Conservation (phyloP, 768 basidiomycete genomes). For the Lactifluus pinguis region DNA sequence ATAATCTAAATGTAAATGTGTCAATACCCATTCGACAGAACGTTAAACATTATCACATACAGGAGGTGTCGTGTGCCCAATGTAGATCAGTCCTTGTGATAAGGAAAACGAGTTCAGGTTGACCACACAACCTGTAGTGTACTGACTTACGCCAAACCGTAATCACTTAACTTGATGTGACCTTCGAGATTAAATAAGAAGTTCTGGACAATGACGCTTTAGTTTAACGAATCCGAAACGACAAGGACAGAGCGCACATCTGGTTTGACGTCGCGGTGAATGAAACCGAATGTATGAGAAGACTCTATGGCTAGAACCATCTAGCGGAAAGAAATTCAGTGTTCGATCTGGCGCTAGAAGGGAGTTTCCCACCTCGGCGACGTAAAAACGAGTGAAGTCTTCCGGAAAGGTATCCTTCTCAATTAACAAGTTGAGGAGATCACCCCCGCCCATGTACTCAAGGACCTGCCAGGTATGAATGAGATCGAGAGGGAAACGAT, state of each 20-base stretch:
- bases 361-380: constrained; percentile 64
- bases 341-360: background rate
- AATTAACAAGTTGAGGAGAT: constrained; percentile 91
- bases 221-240: background rate
- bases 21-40: background rate
- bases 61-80: constrained; percentile 95
- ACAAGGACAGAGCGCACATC: constrained; percentile 45
- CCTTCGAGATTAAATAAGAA: constrained; percentile 92
- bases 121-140: background rate
- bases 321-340: constrained; percentile 30
- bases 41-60: constrained; percentile 34
- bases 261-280: constrained; percentile 96
- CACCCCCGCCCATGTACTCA: constrained; percentile 94
- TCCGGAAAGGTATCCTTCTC: constrained; percentile 87
- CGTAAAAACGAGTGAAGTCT: constrained; percentile 87
- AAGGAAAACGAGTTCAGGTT: background rate
- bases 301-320: constrained; percentile 93
- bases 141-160: constrained; percentile 81
- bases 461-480: constrained; percentile 53
- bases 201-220: constrained; percentile 45
- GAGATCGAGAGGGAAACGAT: constrained; percentile 37
- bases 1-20: constrained; percentile 51
- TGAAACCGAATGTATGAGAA: constrained; percentile 91
- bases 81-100: constrained; percentile 72
- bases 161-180: constrained; percentile 92